Percentiles rank a stretch among this genome's conserved stretches.
Conservation (phyloP, 2,329 filamentous ascomycete genomes). For the Botrytis paeoniae region DNA sequence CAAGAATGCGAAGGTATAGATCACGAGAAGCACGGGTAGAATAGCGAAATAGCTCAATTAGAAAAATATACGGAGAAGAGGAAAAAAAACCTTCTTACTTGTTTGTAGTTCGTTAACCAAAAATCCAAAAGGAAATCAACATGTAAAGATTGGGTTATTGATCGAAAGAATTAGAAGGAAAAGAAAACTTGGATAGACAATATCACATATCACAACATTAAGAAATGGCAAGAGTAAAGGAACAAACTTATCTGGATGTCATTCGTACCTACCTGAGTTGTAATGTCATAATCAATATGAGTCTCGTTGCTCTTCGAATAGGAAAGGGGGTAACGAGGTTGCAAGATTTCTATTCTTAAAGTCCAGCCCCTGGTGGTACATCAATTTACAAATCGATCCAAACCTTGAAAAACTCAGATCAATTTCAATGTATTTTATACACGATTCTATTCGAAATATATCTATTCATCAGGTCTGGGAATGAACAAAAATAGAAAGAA, state of each 20-base stretch:
- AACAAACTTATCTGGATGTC: neutral
- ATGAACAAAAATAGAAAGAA: neutral
- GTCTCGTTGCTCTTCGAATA: neutral
- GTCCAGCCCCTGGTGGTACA: neutral
- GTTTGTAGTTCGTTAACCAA: constrained; percentile 5
- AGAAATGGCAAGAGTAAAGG: neutral
- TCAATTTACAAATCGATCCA: neutral
- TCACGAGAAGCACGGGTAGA: neutral
- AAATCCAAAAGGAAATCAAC: constrained; percentile 4
- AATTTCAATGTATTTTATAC: neutral
- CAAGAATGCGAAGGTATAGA: neutral
- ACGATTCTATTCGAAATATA: neutral
- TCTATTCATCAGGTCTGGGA: neutral
- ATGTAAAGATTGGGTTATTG: neutral
- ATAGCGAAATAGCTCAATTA: too few species aligned
- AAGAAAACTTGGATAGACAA: neutral
- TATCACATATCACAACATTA: neutral
- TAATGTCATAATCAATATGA: neutral
- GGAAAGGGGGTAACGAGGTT: neutral
- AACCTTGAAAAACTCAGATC: neutral
- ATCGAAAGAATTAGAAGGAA: neutral
- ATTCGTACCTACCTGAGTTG: neutral
- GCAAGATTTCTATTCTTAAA: neutral
- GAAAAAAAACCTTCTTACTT: neutral
- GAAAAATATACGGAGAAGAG: neutral